phyloP scores from a whole-genome alignment of 257 asterid species.

The Verbena officinalis region DNA sequence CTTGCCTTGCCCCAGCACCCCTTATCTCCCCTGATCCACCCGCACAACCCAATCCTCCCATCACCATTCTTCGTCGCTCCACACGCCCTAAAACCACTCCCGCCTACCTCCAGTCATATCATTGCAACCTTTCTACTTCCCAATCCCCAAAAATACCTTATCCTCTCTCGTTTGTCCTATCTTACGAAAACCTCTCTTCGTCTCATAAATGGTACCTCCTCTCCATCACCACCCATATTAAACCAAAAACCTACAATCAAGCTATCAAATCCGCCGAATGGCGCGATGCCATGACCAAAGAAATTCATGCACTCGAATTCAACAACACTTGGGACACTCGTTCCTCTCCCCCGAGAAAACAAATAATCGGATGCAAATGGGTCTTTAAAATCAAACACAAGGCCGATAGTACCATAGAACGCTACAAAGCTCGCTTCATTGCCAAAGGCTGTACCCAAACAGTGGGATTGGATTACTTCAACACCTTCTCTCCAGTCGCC shows the following conservation, averaged over 20 bases:
- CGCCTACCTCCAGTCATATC: too few species aligned
- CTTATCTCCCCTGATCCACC: too few species aligned
- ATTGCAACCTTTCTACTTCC: too few species aligned
- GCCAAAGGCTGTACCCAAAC: neutral
- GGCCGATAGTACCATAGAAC: neutral
- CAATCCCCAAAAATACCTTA: too few species aligned
- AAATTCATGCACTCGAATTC: neutral
- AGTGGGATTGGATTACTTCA: neutral
- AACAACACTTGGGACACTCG: neutral
- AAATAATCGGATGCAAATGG: neutral
- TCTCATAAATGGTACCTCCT: too few species aligned
- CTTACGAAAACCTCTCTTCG: neutral
- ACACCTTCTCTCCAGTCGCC: neutral
- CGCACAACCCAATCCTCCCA: too few species aligned
- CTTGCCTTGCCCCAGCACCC: too few species aligned
- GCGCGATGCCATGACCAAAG: neutral
- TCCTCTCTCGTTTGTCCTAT: neutral
- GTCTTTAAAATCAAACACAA: neutral
- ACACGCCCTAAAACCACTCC: too few species aligned
- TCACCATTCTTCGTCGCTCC: too few species aligned
- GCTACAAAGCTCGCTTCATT: neutral
- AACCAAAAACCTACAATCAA: too few species aligned
- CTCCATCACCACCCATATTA: too few species aligned
- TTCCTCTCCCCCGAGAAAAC: too few species aligned
- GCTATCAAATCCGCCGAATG: neutral